Evolutionary conservation across 2,329 filamentous ascomycete species (phyloP).

Genomic region (Cryphonectria japonica): DNA sequence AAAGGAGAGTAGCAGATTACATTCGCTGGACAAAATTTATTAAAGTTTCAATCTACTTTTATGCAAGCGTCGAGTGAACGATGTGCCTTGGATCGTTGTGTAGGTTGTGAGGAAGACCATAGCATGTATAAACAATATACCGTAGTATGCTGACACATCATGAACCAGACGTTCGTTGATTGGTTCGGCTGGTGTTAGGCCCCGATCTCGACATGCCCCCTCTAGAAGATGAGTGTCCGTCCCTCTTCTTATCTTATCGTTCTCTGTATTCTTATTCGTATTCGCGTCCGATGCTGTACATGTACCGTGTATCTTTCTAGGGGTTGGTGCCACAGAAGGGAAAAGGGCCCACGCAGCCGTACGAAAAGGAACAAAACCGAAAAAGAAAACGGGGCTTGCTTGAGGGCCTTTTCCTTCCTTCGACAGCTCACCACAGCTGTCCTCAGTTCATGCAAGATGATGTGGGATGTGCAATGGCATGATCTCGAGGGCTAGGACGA

Average conservation of each 20-base stretch:
- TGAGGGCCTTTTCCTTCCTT: no score
- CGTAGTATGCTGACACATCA: background rate
- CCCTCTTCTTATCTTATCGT: background rate
- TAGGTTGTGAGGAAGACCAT: no score
- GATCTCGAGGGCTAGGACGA: background rate
- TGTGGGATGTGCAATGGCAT: conserved; percentile 19
- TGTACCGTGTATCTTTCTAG: background rate
- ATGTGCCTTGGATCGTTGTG: no score
- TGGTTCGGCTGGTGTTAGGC: background rate
- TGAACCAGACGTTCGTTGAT: background rate
- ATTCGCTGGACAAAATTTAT: background rate
- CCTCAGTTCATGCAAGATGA: conserved; percentile 13
- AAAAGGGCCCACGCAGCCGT: background rate
- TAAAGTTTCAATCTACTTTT: background rate
- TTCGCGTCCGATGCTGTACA: conserved; percentile 1
- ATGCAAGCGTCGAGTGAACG: background rate
- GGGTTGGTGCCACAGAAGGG: background rate
- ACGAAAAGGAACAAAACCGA: background rate
- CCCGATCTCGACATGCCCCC: no score
- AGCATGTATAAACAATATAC: background rate
- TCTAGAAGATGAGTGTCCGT: background rate
- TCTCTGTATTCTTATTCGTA: conserved; percentile 25
- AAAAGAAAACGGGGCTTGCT: background rate
- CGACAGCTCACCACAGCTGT: conserved; percentile 1
- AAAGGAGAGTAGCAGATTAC: background rate